Base-by-base conservation (phyloP, 1,284 basidiomycete species). In the Puccinia triticina region DNA sequence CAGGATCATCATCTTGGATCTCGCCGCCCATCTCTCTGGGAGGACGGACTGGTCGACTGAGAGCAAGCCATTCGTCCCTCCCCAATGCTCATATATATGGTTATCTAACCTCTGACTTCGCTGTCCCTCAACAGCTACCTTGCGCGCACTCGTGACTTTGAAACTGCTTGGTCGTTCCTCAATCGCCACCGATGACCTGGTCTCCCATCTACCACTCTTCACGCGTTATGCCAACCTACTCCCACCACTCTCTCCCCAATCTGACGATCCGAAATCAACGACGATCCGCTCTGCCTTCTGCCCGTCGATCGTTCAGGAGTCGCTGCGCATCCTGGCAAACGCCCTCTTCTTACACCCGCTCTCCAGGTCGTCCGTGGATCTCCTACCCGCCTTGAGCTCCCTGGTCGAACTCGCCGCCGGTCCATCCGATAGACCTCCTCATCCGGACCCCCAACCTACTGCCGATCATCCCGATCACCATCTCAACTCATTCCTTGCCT, bases 401-500 rank as follows among this genome's bases (percentile, higher is more conserved):
- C 43, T 75, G 21, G 71, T 82, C 29, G 26, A 82, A 43, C 43
- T 81, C 14, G 69, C 71, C 34, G 18, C 55, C 29, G 23, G 48
- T 37, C 32, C n/a, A 53, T 43, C 50, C 23, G 37, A 48, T 43
- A 55, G 66, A 59, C 14, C 40, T 55, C 57, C 57, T 23, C 43
- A 48, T 34, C 29, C 53, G 12, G 32, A 61, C 23, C 34, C 29
- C 16, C 76, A 66, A n/a, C 40, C 37, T 26, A 4, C n/a, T 37
- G 53, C 32, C 16, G 32, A 53, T 26, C 8, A 72, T 46, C 40
- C 50, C 46, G 32, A 34, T 21, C 29, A 21, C 10, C 32, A 67
- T 32, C 29, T 43, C 43, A 80, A n/a, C 71, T 90, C 92, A 83
- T 94, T 94, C 87, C 90, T 92, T 53, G 88, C 91, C 8, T 91